These are phyloP conservation scores for Elymus sibiricus DNA, from an alignment of 176 grass and related monocot genomes.

Conservation along the genomic window DNA sequence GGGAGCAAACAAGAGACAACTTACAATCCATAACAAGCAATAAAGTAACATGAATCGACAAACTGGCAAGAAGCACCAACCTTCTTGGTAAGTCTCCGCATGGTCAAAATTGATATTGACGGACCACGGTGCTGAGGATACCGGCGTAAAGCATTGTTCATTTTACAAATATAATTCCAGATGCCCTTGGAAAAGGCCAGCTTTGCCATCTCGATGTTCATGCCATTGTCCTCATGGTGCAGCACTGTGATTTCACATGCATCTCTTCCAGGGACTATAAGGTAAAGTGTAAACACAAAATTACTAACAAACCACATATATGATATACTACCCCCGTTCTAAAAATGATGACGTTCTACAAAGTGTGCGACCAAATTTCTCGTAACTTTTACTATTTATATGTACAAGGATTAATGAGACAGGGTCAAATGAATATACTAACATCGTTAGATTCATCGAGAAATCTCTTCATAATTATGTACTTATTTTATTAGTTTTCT, in stretches of 20 bases:
- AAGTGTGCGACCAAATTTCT: background rate
- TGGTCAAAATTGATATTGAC: slow-evolving; percentile 51
- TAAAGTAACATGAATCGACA: background rate
- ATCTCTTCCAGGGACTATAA: slow-evolving; percentile 77
- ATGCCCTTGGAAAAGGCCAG: slow-evolving; percentile 95
- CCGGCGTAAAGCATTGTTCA: slow-evolving; percentile 75
- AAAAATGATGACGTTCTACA: background rate
- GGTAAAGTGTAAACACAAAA: slow-evolving; percentile 8
- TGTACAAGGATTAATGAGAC: background rate
- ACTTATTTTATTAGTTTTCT: background rate
- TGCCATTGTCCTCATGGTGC: slow-evolving; percentile 87
- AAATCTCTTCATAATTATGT: background rate
- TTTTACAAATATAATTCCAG: slow-evolving; percentile 96
- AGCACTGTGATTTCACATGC: slow-evolving; percentile 83
- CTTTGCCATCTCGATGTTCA: slow-evolving; percentile 96
- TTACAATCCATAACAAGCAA: background rate
- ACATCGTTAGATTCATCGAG: background rate
- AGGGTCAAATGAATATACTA: background rate
- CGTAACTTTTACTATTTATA: background rate
- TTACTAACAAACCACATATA: background rate
- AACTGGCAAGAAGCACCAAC: slow-evolving; percentile 33
- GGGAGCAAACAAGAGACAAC: background rate
- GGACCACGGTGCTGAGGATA: slow-evolving; percentile 44
- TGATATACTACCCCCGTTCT: background rate
- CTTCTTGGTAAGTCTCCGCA: slow-evolving; percentile 76